Evolutionary conservation across 305 asterid species (phyloP), one percentile per base, ranked within the genome.

Genomic region (Rubia balearica): DNA sequence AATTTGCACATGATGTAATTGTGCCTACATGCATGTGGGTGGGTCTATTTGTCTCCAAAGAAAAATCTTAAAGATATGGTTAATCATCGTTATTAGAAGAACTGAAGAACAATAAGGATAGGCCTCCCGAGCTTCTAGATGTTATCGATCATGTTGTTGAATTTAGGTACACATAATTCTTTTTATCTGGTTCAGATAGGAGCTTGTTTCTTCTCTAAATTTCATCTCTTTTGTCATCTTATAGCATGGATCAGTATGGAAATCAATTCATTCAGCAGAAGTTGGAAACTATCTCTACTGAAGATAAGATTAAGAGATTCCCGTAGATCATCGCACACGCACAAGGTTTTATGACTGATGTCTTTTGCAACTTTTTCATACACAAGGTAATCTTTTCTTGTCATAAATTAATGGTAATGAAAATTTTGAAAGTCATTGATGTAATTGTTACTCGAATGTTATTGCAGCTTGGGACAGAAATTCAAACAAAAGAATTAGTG

Each of bases 281-380:
- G 38, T 4, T 33, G 38, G 38, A 33, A 33, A 33, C 38, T 65
- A 93, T 96, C 64, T 79, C 87, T 36, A 73, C 64, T 2, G 92
- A 89, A 73, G 97, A 89, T 71, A 93, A 93, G 85, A 81, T 74
- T 13, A 85, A 84, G 85, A 80, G 89, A 80, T 85, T 93, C 67
- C 74, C 81, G 0, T 86, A 85, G 75, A 87, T 90, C 68, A 76
- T 87, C 74, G 94, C 91, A 60, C 88, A 83, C 78, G 96, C 88
- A 70, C 92, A 79, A 74, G 78, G 70, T 71, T 82, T 90, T 74
- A 89, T 89, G 89, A 83, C 84, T 8, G 96, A 93, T 76, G 97
- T 89, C 48, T 93, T 89, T 62, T 97, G 98, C 38, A 93, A 93
- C 79, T 90, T 89, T 73, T 96, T 90, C 73, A 82, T 90, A 80